Evolutionary conservation across 139 green algal species (phyloP).

Genomic region (Chlorella sp.): DNA sequence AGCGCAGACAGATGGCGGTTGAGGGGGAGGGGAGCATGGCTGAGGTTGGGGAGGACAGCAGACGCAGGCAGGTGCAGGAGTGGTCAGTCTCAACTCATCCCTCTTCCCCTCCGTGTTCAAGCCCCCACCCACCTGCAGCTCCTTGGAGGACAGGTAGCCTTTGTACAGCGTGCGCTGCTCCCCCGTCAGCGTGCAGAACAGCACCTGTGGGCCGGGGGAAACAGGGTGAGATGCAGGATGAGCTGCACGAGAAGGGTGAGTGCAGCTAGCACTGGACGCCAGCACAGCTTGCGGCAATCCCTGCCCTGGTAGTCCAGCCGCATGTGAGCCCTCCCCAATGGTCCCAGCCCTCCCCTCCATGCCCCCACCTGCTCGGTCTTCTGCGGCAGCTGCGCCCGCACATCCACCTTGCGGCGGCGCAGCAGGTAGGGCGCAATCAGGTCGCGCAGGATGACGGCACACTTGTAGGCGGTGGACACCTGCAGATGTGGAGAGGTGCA

Average conservation of each 20-base stretch:
- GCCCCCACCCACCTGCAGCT: constrained; percentile 54
- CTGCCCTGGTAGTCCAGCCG: too few species aligned
- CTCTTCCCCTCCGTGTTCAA: too few species aligned
- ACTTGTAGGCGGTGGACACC: constrained; percentile 91
- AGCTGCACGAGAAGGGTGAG: too few species aligned
- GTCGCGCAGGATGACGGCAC: constrained; percentile 95
- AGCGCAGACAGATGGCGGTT: too few species aligned
- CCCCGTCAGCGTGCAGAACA: constrained; percentile 91
- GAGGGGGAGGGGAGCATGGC: too few species aligned
- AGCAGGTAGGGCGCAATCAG: constrained; percentile 97
- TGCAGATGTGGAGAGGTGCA: constrained; percentile 30
- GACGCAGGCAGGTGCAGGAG: too few species aligned
- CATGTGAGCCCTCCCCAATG: too few species aligned
- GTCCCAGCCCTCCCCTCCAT: background rate
- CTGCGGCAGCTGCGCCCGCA: constrained; percentile 86
- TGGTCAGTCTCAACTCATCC: too few species aligned
- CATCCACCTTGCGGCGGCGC: constrained; percentile 92
- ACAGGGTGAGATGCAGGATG: too few species aligned
- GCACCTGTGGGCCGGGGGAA: constrained; percentile 67
- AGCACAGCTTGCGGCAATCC: too few species aligned
- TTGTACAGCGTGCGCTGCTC: constrained; percentile 93
- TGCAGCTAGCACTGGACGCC: too few species aligned
- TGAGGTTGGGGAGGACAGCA: background rate
- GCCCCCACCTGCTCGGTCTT: constrained; percentile 91
- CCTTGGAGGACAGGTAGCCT: constrained; percentile 77